A percentile compares a stretch with the other conserved stretches of the same genome.
These are phyloP conservation scores for Epichloe uncinata DNA, from an alignment of 2,329 filamentous ascomycete genomes.

Conservation along the genomic window DNA sequence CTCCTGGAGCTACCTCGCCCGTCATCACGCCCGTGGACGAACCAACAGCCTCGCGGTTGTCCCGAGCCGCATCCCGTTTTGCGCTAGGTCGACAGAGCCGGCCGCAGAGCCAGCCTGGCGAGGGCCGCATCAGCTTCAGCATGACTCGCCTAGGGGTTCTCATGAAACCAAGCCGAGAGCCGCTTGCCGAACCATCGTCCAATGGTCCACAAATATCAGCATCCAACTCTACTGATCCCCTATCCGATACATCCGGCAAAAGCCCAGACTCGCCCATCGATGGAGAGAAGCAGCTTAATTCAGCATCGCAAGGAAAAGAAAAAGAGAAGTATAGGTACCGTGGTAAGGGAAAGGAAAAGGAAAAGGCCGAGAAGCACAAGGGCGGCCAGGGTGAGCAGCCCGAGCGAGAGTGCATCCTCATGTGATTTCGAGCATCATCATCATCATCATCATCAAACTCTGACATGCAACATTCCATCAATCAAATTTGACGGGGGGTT, in stretches of 20 bases:
- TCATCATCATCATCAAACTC: too few species aligned
- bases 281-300: slow-evolving; percentile 6
- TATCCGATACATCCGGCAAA: slow-evolving; percentile 11
- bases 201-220: slow-evolving; percentile 14
- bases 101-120: slow-evolving; percentile 44
- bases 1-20: slow-evolving; percentile 23
- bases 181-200: slow-evolving; percentile 11
- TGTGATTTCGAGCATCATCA: slow-evolving; percentile 19
- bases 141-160: slow-evolving; percentile 42
- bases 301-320: slow-evolving; percentile 9
- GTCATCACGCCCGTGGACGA: slow-evolving; percentile 38
- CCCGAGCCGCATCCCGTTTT: slow-evolving; percentile 44
- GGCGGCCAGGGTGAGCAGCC: slow-evolving; percentile 18
- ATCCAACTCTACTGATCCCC: slow-evolving; percentile 14
- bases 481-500: too few species aligned
- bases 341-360: slow-evolving; percentile 23
- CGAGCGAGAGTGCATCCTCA: slow-evolving; percentile 35
- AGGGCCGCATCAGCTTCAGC: slow-evolving; percentile 42
- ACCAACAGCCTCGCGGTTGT: slow-evolving; percentile 38
- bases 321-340: slow-evolving; percentile 20
- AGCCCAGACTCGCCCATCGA: slow-evolving; percentile 12
- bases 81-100: slow-evolving; percentile 36
- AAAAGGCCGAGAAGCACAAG: slow-evolving; percentile 25
- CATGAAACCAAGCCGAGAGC: slow-evolving; percentile 38
- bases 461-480: too few species aligned